phyloP scores from a whole-genome alignment of 108 stramenopile genomes.

The Cyclotella distinguenda region DNA sequence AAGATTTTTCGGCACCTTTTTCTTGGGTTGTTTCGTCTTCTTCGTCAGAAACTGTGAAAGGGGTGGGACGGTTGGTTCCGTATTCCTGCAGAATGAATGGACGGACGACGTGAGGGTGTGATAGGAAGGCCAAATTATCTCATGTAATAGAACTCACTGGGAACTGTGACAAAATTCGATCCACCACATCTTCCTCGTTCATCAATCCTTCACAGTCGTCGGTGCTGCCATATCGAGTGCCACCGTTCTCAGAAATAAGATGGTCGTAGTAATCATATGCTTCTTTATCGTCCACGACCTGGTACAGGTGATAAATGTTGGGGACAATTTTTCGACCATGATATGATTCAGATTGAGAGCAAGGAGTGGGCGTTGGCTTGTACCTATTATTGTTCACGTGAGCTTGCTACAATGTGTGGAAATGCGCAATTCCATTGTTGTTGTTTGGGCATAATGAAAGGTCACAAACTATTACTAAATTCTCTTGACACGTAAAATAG shows the following conservation, averaged over 20 bases:
- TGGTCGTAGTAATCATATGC: constrained; percentile 35
- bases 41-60: constrained; percentile 32
- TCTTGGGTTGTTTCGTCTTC: constrained; percentile 19
- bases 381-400: not conserved
- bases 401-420: not conserved
- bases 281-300: constrained; percentile 39
- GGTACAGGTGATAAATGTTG: constrained; percentile 31
- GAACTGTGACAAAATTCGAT: constrained; percentile 72
- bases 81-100: constrained; percentile 19
- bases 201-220: not conserved
- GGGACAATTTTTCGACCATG: constrained; percentile 41
- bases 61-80: constrained; percentile 48
- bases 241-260: not conserved
- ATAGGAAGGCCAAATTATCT: not conserved
- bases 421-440: not conserved
- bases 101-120: not conserved
- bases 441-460: no score
- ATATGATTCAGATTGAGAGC: not conserved
- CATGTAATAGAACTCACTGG: constrained; percentile 38
- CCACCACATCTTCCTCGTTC: constrained; percentile 67
- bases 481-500: not conserved
- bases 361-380: not conserved
- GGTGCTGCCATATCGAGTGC: not conserved
- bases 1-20: not conserved
- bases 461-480: not conserved